Evolutionary conservation across 2,329 filamentous ascomycete genomes (phyloP), one percentile per base, ranked within the genome.

Genomic region (Phialophora chinensis): DNA sequence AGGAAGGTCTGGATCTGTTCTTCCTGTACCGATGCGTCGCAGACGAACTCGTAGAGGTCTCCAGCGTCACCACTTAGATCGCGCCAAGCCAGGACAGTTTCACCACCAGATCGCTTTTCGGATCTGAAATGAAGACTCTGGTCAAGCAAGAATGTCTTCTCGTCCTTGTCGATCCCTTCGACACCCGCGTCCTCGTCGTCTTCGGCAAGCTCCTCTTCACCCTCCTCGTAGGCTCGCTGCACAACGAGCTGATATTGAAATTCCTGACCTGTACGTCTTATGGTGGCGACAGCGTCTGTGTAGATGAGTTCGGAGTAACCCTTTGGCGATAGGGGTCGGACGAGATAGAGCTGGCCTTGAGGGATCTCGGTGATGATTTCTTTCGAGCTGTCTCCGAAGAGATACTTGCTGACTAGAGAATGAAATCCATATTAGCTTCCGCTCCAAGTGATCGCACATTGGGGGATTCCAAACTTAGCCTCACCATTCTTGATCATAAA

Each of bases 271-370:
- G 95, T 98, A 70, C 92, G 89, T 71, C 96, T 90, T 75, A 99
- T 96, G 70, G 90, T 92, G 61, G 94, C 92, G 55, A 92, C 91
- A 47, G 93, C 91, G 88, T 99, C 95, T 79, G 95, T 97, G 85
- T 97, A 99, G 80, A 99, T 96, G 77, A 98, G 92, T 80, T 99
- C 95, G 1, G 94, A 97, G 78, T 97, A 98, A 72, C 95, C 95
- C 79, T 99, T 99, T 65, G 94, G 93, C 7, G 94, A 98, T 58
- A 92, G 87, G 11, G 95, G 95, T 74, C 95, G 91, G 74, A 99
- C 95, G 72, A 99, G 90, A 79, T 97, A 99, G 53, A 99, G 91
- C 79, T 98, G 93, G 76, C 95, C 95, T 79, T 98, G 93, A 17
- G 93, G 89, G 52, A 99, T 89, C 77, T 98, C 93, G 80, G 97